Base-by-base conservation (phyloP, 2,329 filamentous ascomycete species). In the Cordyceps javanica region DNA sequence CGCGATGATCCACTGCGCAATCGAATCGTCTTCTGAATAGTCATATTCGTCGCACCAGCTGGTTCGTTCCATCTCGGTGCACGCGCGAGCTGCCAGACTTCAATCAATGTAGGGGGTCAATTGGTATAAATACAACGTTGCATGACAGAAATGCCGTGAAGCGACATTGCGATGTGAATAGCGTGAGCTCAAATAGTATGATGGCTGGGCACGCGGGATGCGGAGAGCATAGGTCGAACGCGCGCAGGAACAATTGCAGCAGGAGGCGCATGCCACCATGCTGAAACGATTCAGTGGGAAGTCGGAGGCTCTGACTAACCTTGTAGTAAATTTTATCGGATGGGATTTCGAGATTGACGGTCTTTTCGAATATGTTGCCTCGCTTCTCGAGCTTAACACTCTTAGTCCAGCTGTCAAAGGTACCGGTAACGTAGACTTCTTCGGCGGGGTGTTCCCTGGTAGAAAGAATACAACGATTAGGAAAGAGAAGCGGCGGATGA, bases 401-500 rank as follows among this genome's bases (percentile, higher is more conserved):
- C 80, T 94, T 93, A 64, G 82, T 82, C 94, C 94, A 99, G 76
- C 90, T 82, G 75, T 97, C 93, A 71, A 97, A 97, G 62, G 90
- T 93, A 70, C 94, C 94, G 41, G 93, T 97, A 66, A 97, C 94
- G 74, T 88, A 93, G 72, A 97, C 93, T 70, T 95, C 89, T 65
- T 86, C 82, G 70, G 89, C 92, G 66, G 85, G 79, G 72, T 94
- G 87, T 70, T 88, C 85, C 93, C 93, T 97, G 61, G 59, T 60
- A 54, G 28, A 16, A 49, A 49, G 50, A 1, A 42, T 28, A 16
- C 38, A 7, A 34, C 13, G 25, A 38, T 59, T 38, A 54, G 57
- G 38, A 11, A 44, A 28, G 19, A n/a, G 26, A 16, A 23, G 19
- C 23, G 32, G 41, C 13, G 19, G 23, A 38, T 6, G 8, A 36